Base-by-base conservation (phyloP, 208 protist species). In the Herpetomonas tarakana region DNA sequence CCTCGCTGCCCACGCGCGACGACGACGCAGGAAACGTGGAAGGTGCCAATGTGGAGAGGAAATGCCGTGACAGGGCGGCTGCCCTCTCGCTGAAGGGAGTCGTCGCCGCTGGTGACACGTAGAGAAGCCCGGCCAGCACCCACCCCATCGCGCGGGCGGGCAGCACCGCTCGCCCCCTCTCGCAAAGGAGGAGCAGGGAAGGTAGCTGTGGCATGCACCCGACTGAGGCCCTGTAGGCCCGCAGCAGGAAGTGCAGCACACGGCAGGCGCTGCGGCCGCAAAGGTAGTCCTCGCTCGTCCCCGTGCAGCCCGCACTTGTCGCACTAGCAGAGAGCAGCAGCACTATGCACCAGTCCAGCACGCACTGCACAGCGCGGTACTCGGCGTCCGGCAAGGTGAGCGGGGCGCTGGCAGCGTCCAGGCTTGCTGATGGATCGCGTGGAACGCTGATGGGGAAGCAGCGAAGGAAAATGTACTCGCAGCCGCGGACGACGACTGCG, bases 291-390 rank as follows among this genome's bases (percentile, higher is more conserved):
- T 18, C 44, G 35, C 35, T 41, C 35, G 9, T 41, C 35, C 14
- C 14, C 35, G 35, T 41, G 9, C 6, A 6, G 35, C 9, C 35
- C 35, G 53, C 52, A 39, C 30, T 24, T 25, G 26, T n/a, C 22
- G 19, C 31, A 21, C 24, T 25, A 14, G 62, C 11, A 16, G 55
- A 44, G 21, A 44, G 25, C 21, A 72, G 56, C 1, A 68, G 18
- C 27, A 39, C 65, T 12, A 49, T 51, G 25, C 64, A 45, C 65
- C 77, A 76, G n/a, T 50, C 58, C 35, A 74, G 52, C 21, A 76
- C 41, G 35, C 35, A 41, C 6, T 14, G 14, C 9, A 14, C 35
- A 41, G 9, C 14, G 35, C 35, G 35, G 35, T 18, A 41, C 35
- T 41, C 35, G 35, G 9, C 35, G 14, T 41, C 35, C 14, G 35